A percentile compares a stretch with the other conserved stretches of the same genome.
phyloP scores from a whole-genome alignment of 2,329 filamentous ascomycete genomes.

The Botryotinia convoluta region DNA sequence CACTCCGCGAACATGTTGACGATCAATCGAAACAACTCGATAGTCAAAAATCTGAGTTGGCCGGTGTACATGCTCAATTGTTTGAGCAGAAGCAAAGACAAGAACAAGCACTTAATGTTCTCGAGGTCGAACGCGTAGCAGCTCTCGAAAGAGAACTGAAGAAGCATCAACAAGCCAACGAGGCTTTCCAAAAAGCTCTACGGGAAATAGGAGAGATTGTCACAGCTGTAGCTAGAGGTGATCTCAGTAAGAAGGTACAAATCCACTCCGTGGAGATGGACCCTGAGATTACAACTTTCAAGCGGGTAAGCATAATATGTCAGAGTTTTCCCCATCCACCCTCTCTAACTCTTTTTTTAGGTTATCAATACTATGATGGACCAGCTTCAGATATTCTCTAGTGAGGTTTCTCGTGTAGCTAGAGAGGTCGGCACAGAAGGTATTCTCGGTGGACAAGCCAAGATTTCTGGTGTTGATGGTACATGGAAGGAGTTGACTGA shows the following conservation, averaged over 20 bases:
- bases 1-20: constrained; percentile 85
- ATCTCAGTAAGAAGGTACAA: constrained; percentile 93
- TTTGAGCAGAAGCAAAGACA: constrained; percentile 82
- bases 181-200: constrained; percentile 96
- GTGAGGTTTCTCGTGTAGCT: constrained; percentile 90
- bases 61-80: constrained; percentile 80
- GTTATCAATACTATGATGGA: constrained; percentile 98
- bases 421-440: constrained; percentile 96
- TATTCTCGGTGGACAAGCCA: constrained; percentile 87
- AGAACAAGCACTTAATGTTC: constrained; percentile 74
- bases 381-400: constrained; percentile 92
- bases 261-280: constrained; percentile 97
- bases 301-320: constrained; percentile 60
- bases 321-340: not conserved
- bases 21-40: constrained; percentile 93
- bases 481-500: constrained; percentile 97
- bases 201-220: constrained; percentile 97
- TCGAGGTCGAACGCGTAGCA: constrained; percentile 84
- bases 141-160: constrained; percentile 88
- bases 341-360: constrained; percentile 24
- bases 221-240: constrained; percentile 90
- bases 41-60: constrained; percentile 81
- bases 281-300: constrained; percentile 96
- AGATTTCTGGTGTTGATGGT: constrained; percentile 89
- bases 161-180: constrained; percentile 97